These are phyloP conservation scores for Hypomyces rosellus DNA, from an alignment of 2,329 filamentous ascomycete species.

Conservation along the genomic window DNA sequence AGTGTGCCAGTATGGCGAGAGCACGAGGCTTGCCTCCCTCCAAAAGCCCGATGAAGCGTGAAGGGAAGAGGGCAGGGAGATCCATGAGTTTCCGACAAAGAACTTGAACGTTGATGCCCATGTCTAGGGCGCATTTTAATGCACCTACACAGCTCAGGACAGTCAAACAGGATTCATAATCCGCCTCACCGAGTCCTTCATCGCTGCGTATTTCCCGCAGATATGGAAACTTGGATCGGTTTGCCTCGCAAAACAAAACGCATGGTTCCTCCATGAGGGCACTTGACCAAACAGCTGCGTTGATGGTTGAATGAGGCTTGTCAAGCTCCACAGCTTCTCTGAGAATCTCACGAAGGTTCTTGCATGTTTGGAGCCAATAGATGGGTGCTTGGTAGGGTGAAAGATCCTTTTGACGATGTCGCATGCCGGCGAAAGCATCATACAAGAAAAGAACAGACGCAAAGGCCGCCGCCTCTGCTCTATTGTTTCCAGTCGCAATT, in stretches of 20 bases:
- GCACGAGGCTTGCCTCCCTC: constrained; percentile 15
- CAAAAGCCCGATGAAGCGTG: constrained; percentile 14
- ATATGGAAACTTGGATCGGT: constrained; percentile 10
- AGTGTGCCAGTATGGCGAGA: constrained; percentile 19
- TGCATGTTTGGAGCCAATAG: constrained; percentile 20
- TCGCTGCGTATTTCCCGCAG: constrained; percentile 4
- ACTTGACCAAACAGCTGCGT: constrained; percentile 11
- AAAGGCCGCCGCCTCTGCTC: constrained; percentile 16
- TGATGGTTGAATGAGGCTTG: constrained; percentile 12
- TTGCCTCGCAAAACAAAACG: constrained; percentile 2
- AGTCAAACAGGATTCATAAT: constrained; percentile 14
- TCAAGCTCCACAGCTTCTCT: constrained; percentile 9
- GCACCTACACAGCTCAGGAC: constrained; percentile 15
- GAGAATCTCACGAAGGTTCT: constrained; percentile 17
- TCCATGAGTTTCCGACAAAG: constrained; percentile 15
- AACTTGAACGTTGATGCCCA: constrained; percentile 12
- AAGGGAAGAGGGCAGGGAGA: constrained; percentile 16
- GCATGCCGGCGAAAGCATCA: constrained; percentile 17
- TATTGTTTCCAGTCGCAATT: constrained; percentile 5
- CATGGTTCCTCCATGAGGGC: constrained; percentile 11
- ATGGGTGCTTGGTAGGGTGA: constrained; percentile 18
- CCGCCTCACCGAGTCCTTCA: constrained; percentile 8
- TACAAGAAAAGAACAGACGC: constrained; percentile 18
- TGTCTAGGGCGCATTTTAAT: constrained; percentile 11
- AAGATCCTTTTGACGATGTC: constrained; percentile 10